Conservation (phyloP, 2,329 filamentous ascomycete species). For the Boeremia lycopersici region DNA sequence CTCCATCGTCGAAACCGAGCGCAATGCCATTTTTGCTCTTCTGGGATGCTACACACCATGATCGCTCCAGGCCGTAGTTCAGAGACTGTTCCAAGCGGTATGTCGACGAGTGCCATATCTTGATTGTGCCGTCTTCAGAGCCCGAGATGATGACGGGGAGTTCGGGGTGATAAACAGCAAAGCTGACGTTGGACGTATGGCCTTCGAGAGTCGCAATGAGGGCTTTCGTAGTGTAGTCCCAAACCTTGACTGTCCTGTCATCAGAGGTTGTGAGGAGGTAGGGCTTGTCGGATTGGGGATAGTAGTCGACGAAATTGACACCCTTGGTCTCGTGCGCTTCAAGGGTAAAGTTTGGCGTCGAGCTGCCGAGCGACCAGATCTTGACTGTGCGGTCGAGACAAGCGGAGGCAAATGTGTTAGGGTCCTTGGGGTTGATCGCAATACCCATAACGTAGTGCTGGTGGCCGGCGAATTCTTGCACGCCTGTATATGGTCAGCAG, state of each 20-base stretch:
- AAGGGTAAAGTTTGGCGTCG: slow-evolving; percentile 94
- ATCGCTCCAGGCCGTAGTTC: slow-evolving; percentile 93
- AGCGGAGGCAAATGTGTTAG: slow-evolving; percentile 86
- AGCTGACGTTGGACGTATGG: slow-evolving; percentile 97
- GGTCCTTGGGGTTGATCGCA: slow-evolving; percentile 88
- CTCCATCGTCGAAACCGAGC: slow-evolving; percentile 96
- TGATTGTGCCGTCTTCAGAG: slow-evolving; percentile 95
- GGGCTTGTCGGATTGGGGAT: slow-evolving; percentile 70
- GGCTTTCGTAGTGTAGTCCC: slow-evolving; percentile 99
- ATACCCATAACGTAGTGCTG: slow-evolving; percentile 97
- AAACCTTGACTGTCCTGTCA: slow-evolving; percentile 95
- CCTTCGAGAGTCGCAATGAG: slow-evolving; percentile 95
- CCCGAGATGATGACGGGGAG: slow-evolving; percentile 96
- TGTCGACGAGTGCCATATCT: slow-evolving; percentile 98
- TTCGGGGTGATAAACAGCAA: slow-evolving; percentile 97
- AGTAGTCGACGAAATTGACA: slow-evolving; percentile 96
- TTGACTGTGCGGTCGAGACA: slow-evolving; percentile 97
- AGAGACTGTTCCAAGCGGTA: slow-evolving; percentile 95
- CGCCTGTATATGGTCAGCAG: slow-evolving; percentile 48
- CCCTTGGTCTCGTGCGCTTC: slow-evolving; percentile 97
- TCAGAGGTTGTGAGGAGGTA: slow-evolving; percentile 97
- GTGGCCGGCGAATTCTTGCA: slow-evolving; percentile 95
- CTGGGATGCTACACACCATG: slow-evolving; percentile 97
- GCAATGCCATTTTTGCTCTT: slow-evolving; percentile 92
- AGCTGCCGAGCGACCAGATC: slow-evolving; percentile 94